Base-by-base conservation (phyloP, 305 asterid species). In the Solanum chacoense region DNA sequence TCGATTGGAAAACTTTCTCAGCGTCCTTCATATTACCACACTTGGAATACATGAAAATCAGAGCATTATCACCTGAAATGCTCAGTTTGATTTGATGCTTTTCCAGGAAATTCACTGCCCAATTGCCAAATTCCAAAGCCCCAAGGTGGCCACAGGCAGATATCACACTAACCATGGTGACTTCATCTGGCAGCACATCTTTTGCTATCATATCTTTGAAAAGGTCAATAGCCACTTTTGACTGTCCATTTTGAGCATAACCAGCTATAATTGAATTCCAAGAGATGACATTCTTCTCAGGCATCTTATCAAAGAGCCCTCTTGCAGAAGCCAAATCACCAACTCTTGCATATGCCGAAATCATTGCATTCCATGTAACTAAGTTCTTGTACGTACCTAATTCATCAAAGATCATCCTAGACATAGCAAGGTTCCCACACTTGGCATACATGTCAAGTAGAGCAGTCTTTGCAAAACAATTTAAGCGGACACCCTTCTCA, bases 81-180 rank as follows among this genome's bases (percentile, higher is more conserved):
- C 92, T 91, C 89, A 95, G 90, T 69, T 87, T 91, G 55, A 94
- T 89, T 72, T 86, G 69, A 89, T 90, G 91, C 88, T 89, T 88
- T 18, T 89, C 88, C 28, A 94, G 85, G 84, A 91, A 91, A 6
- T 92, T 91, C 8, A 92, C 88, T 32, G 93, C 93, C 92, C 94
- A 91, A 55, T 90, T 93, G 11, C 97, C 97, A 71, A 93, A 91
- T 77, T 91, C 97, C 88, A 94, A 85, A 40, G 98, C 95, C 76
- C 98, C 98, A 85, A 96, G 92, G 91, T 96, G 96, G 37, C 98
- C 98, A 89, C 97, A 96, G 91, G 98, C 98, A 24, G 98, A 94
- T 24, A 92, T 91, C 72, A 92, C 95, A 91, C 94, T 92, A 8
- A 87, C 91, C 93, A 92, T 89, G 72, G 98, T 95, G 55, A 95